phyloP scores from a whole-genome alignment of 208 protist species.

The Crithidia expoeki region DNA sequence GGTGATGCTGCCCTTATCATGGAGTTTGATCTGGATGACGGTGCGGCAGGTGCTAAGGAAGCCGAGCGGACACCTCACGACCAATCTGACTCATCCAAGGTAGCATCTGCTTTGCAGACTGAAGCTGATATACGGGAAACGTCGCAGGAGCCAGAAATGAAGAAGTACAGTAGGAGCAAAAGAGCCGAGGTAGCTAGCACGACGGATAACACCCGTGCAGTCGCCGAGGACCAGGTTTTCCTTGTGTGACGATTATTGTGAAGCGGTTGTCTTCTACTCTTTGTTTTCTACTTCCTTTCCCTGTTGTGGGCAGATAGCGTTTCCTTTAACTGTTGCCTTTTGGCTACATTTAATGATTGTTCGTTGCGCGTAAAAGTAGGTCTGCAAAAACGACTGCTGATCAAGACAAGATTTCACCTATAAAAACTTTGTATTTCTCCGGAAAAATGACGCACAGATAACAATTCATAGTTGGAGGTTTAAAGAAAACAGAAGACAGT shows the following conservation, averaged over 20 bases:
- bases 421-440: no score
- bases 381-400: no score
- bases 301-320: no score
- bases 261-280: not conserved
- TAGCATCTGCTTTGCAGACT: not conserved
- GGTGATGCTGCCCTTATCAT: slow-evolving; percentile 9
- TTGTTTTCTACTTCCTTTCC: not conserved
- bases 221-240: slow-evolving; percentile 2
- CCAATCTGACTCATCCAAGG: not conserved
- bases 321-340: no score
- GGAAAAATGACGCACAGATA: no score
- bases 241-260: not conserved
- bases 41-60: not conserved
- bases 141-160: not conserved
- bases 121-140: not conserved
- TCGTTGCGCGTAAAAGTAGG: no score
- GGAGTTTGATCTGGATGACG: slow-evolving; percentile 40
- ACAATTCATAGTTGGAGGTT: no score
- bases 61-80: not conserved
- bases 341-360: no score
- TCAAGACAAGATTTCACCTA: no score
- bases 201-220: not conserved
- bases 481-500: no score
- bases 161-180: not conserved
- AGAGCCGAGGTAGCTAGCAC: not conserved